Evolutionary conservation across 2,329 filamentous ascomycete genomes (phyloP).

Genomic region (Colletotrichum chlorophyti): DNA sequence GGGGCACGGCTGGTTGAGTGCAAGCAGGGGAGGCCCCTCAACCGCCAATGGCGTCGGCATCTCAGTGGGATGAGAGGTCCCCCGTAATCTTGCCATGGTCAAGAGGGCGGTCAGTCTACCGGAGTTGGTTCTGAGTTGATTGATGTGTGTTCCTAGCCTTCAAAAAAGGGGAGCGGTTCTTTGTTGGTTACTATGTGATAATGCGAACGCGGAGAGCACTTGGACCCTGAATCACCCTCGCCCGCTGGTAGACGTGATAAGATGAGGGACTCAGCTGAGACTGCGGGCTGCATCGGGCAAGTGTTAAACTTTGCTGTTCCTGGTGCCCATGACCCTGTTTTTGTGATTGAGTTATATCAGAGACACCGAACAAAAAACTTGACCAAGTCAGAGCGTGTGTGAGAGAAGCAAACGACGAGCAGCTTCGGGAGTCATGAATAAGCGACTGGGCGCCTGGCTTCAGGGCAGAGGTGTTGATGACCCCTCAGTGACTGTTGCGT

Average conservation of each 20-base stretch:
- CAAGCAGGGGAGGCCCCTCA: constrained; percentile 15
- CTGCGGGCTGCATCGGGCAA: constrained; percentile 4
- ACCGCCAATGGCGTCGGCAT: no score
- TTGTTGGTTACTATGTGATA: background rate
- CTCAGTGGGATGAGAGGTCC: background rate
- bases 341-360: background rate
- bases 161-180: background rate
- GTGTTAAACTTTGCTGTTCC: background rate
- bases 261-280: background rate
- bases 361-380: no score
- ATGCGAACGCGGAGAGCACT: constrained; percentile 10
- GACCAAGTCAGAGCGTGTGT: background rate
- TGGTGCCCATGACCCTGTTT: background rate
- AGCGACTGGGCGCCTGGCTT: no score
- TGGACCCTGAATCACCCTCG: constrained; percentile 15
- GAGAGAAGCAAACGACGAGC: background rate
- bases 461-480: no score
- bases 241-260: background rate
- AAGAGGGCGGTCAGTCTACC: constrained; percentile 16
- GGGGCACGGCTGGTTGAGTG: constrained; percentile 5
- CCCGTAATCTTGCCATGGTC: constrained; percentile 11
- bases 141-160: background rate
- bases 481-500: no score
- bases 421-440: constrained; percentile 11
- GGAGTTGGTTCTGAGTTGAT: background rate